Base-by-base conservation (phyloP, 2,329 filamentous ascomycete genomes). In the Dryadomyces sulphureus region DNA sequence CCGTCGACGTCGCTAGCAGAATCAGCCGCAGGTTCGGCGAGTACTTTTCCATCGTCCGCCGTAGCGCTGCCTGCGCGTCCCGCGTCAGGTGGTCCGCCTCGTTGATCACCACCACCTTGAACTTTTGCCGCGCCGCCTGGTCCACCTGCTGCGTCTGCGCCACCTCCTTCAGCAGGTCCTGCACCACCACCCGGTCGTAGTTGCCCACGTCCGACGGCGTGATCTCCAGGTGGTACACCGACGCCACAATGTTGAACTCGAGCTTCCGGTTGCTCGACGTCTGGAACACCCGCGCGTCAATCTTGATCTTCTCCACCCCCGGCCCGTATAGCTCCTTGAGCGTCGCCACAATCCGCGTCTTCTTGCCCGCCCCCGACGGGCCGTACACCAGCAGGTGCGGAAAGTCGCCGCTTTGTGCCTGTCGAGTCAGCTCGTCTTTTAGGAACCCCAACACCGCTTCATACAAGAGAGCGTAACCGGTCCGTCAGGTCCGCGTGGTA, bases 101-200 rank as follows among this genome's bases (percentile, higher is more conserved):
- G 57, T 98, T 98, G 72, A 98, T 96, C 32, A 98, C 90, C 1
- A 98, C 92, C 1, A 98, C 89, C 66, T 98, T 98, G 75, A 98
- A 98, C 39, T 81, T 77, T 62, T 98, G 92, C 60, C 79, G 84
- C 16, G 93, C 93, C 12, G 79, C 73, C 54, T 92, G 72, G 62
- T 98, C 92, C n/a, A 98, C 92, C 66, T 98, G 93, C 62, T 98
- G 92, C 45, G 92, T 98, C 65, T 98, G 93, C 25, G 93, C 92
- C 5, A 98, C 90, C 64, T 98, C 92, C 63, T 98, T 98, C 42
- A 98, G 69, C 42, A 98, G 69, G 58, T 96, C 92, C 60, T 98
- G 92, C 14, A 98, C 74, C 2, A 98, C 92, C 4, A 98, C 92
- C 46, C 92, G 77, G 63, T 98, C 92, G 59, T 95, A 95, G 62